These are phyloP conservation scores for Myxozyma mucilagina DNA, from an alignment of 805 yeast species.

Conservation along the genomic window DNA sequence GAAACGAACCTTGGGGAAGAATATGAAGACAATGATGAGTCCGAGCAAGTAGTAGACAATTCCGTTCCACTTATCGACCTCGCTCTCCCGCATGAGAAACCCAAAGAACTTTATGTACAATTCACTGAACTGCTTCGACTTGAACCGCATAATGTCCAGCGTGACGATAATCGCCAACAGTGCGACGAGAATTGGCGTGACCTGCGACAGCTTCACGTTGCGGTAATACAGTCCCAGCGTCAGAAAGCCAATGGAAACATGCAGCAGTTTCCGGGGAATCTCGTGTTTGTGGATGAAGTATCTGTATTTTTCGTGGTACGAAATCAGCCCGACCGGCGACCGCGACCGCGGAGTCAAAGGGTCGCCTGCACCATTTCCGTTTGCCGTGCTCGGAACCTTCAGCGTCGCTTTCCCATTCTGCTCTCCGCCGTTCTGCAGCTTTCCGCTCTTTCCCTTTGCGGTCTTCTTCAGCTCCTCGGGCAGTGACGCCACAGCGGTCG, in stretches of 20 bases:
- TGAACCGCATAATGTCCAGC: slow-evolving; percentile 69
- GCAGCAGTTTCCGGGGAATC: slow-evolving; percentile 82
- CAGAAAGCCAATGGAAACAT: slow-evolving; percentile 83
- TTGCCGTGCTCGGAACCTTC: background rate
- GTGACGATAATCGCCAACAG: slow-evolving; percentile 58
- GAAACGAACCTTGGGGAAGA: slow-evolving; percentile 49
- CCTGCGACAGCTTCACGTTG: slow-evolving; percentile 56
- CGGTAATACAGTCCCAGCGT: slow-evolving; percentile 70
- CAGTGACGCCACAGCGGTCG: background rate
- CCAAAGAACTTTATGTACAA: slow-evolving; percentile 69
- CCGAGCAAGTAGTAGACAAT: slow-evolving; percentile 87
- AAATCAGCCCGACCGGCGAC: slow-evolving; percentile 34
- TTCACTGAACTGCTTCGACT: slow-evolving; percentile 60
- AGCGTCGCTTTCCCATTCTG: background rate
- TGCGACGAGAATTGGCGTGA: slow-evolving; percentile 59
- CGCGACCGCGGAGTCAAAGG: slow-evolving; percentile 34
- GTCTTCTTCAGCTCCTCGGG: background rate
- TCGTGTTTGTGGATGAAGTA: slow-evolving; percentile 73
- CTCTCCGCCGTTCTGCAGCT: background rate
- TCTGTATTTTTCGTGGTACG: slow-evolving; percentile 31
- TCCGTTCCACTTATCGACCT: slow-evolving; percentile 73
- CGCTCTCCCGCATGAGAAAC: slow-evolving; percentile 80
- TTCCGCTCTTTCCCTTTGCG: background rate
- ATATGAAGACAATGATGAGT: slow-evolving; percentile 62
- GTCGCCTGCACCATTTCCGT: background rate